Percentiles rank a stretch among this genome's conserved stretches.
Conservation (phyloP, 2,329 filamentous ascomycete genomes). For the Penicillium freii region DNA sequence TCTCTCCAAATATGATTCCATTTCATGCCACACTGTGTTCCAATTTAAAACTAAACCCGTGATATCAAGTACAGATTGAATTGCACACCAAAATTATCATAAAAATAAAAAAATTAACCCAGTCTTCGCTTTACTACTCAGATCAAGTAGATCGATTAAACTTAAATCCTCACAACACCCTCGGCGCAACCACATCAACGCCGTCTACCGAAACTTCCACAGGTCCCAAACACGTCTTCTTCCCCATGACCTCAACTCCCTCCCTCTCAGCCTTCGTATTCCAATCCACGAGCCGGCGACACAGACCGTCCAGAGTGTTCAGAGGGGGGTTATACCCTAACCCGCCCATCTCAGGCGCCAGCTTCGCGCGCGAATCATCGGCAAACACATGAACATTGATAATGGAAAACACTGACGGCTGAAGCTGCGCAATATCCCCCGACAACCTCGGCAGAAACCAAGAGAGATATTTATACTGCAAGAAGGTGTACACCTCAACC, state of each 20-base stretch:
- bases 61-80: neutral
- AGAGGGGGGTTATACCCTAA: constrained; percentile 35
- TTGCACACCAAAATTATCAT: neutral
- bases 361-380: constrained; percentile 31
- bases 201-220: constrained; percentile 16
- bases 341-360: constrained; percentile 28
- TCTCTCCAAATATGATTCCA: neutral
- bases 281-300: constrained; percentile 35
- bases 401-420: constrained; percentile 35
- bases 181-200: constrained; percentile 19
- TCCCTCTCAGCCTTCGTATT: constrained; percentile 26
- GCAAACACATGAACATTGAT: constrained; percentile 29
- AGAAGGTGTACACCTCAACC: constrained; percentile 32
- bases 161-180: constrained; percentile 10
- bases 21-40: neutral
- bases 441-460: constrained; percentile 25
- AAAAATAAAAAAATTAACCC: too few relatives aligned
- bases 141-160: neutral
- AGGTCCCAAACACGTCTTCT: constrained; percentile 7
- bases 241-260: constrained; percentile 9
- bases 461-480: constrained; percentile 30
- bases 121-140: neutral
- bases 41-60: neutral
- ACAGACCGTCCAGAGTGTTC: constrained; percentile 36
- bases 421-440: constrained; percentile 29